Evolutionary conservation across 2,329 filamentous ascomycete species (phyloP), one percentile per base, ranked within the genome.

Genomic region (Aureobasidium sp.): DNA sequence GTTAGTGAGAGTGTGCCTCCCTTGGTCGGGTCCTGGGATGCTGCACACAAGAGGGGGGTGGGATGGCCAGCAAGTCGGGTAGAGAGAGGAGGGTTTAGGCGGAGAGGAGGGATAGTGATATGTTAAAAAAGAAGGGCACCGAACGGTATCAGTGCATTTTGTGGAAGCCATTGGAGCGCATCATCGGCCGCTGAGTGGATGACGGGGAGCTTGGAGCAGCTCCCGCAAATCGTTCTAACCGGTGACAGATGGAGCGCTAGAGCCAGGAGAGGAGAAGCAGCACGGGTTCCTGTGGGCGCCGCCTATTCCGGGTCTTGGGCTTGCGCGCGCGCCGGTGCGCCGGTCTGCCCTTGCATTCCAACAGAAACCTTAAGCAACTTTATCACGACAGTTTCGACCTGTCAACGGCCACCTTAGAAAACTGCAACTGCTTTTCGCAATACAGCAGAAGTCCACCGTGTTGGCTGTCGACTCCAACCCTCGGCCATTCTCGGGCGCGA

Each of bases 61-160:
- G 36, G 57, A 34, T 34, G 31, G 31, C 31, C 57, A 51, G 45
- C 57, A 36, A 51, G 57, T 41, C 57, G 45, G 57, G 57, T 60
- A 51, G 45, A 60, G 57, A 60, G 45, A 60, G 57, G 27, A 58
- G 55, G 42, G 41, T 48, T 60, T 48, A 56, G 51, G 51, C 22
- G 41, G 42, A 55, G 60, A 62, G 48, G 51, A 62, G 60, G 60
- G 49, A 48, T 48, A 41, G 11, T 53, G 60, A 62, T 56, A 56
- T 55, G 60, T 62, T 52, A 52, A 60, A 60, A 60, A 60, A 60
- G 60, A 62, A 62, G 49, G 42, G 60, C 48, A 56, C 60, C 37
- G 60, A 62, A 62, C 60, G 51, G 60, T 62, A 62, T 56, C 60
- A 56, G 42, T 62, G 60, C 60, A 62, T 61, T 53, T 61, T 34